phyloP scores from a whole-genome alignment of 768 basidiomycete species.

The Wakefieldia striispora region DNA sequence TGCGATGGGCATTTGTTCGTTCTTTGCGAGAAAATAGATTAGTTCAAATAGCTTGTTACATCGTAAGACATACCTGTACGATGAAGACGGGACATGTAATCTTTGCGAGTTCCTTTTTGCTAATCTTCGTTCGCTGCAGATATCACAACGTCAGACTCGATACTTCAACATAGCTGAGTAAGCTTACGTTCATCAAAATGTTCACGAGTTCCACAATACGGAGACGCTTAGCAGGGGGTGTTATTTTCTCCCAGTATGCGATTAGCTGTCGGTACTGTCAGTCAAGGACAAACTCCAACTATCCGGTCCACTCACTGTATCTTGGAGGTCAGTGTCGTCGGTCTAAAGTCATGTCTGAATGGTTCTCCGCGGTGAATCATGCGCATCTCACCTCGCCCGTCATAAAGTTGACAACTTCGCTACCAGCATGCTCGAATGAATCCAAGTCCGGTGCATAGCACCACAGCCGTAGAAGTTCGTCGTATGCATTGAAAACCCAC shows the following conservation, averaged over 20 bases:
- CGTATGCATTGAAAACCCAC: slow-evolving; percentile 58
- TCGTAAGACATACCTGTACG: slow-evolving; percentile 50
- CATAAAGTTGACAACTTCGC: slow-evolving; percentile 55
- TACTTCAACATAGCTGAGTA: not conserved
- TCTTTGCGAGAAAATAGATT: slow-evolving; percentile 37
- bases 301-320: slow-evolving; percentile 49
- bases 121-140: slow-evolving; percentile 55
- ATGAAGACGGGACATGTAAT: slow-evolving; percentile 66
- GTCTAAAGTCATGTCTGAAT: slow-evolving; percentile 9
- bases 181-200: slow-evolving; percentile 58
- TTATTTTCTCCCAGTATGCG: slow-evolving; percentile 56
- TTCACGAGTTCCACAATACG: slow-evolving; percentile 53
- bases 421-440: slow-evolving; percentile 61
- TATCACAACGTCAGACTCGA: not conserved
- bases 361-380: not conserved
- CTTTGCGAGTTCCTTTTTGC: slow-evolving; percentile 42
- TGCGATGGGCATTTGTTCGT: slow-evolving; percentile 54
- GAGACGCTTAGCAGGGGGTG: slow-evolving; percentile 53
- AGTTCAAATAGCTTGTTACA: not conserved
- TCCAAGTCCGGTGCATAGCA: slow-evolving; percentile 66
- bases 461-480: slow-evolving; percentile 62
- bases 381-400: slow-evolving; percentile 51
- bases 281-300: not conserved
- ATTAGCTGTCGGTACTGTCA: slow-evolving; percentile 49
- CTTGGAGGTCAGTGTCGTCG: slow-evolving; percentile 51